These are phyloP conservation scores for Plasmodium reichenowi DNA, from an alignment of 169 alveolate genomes.

Conservation along the genomic window DNA sequence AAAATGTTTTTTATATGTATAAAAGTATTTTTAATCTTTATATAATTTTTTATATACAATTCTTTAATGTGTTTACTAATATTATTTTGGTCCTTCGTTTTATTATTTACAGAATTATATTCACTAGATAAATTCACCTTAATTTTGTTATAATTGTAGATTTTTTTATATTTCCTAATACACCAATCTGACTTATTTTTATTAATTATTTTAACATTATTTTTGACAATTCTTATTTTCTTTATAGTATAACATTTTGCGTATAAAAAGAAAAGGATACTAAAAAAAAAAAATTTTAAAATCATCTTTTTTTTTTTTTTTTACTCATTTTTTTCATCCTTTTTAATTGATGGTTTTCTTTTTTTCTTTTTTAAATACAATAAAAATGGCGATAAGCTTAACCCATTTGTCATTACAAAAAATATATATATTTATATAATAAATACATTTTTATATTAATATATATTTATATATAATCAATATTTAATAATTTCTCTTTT, in stretches of 20 bases:
- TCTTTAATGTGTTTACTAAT: not conserved
- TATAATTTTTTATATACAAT: conserved; percentile 20
- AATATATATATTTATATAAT: too few species aligned
- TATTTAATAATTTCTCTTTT: too few species aligned
- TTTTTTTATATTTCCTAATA: conserved; percentile 15
- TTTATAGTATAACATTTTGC: conserved; percentile 9
- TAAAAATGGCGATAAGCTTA: too few species aligned
- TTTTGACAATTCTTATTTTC: not conserved
- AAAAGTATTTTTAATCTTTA: conserved; percentile 11
- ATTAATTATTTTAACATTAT: not conserved
- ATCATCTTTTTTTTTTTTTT: conserved; percentile 22
- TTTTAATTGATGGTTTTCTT: too few species aligned
- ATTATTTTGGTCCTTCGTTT: not conserved
- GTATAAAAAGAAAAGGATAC: conserved; percentile 14
- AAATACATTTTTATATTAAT: too few species aligned
- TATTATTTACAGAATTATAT: not conserved
- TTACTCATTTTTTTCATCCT: conserved; percentile 16
- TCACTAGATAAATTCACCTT: conserved; percentile 8
- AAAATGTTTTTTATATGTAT: conserved; percentile 12
- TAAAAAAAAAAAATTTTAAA: conserved; percentile 13
- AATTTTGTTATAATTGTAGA: conserved; percentile 10
- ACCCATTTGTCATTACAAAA: too few species aligned
- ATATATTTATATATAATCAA: too few species aligned
- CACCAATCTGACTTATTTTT: not conserved
- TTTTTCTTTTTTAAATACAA: too few species aligned